A percentile compares a stretch with the other conserved stretches of the same genome.
Conservation (phyloP, 2,329 filamentous ascomycete species). For the Trichophyton equinum region DNA sequence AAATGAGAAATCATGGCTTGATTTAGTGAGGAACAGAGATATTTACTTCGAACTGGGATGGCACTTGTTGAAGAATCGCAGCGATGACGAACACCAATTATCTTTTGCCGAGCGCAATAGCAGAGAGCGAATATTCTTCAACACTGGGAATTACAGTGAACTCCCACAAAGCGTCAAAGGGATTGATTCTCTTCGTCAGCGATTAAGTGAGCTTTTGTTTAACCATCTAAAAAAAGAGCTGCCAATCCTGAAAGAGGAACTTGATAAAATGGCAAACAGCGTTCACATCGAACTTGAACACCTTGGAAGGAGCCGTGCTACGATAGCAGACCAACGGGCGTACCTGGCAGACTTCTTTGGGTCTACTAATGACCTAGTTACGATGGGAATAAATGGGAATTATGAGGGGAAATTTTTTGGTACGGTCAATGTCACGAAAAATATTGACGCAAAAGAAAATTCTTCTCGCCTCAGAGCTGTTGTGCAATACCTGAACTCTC, state of each 20-base stretch:
- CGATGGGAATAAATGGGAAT: slow-evolving; percentile 21
- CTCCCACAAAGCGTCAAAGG: slow-evolving; percentile 3
- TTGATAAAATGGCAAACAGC: slow-evolving; percentile 7
- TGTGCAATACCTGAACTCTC: slow-evolving; percentile 15
- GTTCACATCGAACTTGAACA: background rate
- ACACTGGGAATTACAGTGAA: background rate
- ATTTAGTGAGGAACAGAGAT: slow-evolving; percentile 17
- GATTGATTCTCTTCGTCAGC: slow-evolving; percentile 5
- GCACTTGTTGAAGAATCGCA: slow-evolving; percentile 18
- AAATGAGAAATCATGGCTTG: slow-evolving; percentile 16
- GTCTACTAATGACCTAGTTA: slow-evolving; percentile 27
- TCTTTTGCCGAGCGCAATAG: slow-evolving; percentile 5
- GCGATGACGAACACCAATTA: background rate
- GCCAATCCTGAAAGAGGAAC: slow-evolving; percentile 17
- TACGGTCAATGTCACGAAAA: background rate
- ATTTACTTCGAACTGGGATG: slow-evolving; percentile 19
- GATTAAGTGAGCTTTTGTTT: slow-evolving; percentile 13
- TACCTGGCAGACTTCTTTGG: slow-evolving; percentile 27
- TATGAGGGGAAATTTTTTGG: slow-evolving; percentile 26
- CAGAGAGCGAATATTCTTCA: slow-evolving; percentile 5
- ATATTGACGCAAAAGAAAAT: background rate
- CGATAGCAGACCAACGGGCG: slow-evolving; percentile 37
- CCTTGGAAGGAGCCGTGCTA: slow-evolving; percentile 31
- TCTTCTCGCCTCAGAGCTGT: slow-evolving; percentile 21
- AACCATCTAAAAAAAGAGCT: slow-evolving; percentile 20